Evolutionary conservation across 2,329 filamentous ascomycete genomes (phyloP).

Genomic region (Aspergillus floridensis): DNA sequence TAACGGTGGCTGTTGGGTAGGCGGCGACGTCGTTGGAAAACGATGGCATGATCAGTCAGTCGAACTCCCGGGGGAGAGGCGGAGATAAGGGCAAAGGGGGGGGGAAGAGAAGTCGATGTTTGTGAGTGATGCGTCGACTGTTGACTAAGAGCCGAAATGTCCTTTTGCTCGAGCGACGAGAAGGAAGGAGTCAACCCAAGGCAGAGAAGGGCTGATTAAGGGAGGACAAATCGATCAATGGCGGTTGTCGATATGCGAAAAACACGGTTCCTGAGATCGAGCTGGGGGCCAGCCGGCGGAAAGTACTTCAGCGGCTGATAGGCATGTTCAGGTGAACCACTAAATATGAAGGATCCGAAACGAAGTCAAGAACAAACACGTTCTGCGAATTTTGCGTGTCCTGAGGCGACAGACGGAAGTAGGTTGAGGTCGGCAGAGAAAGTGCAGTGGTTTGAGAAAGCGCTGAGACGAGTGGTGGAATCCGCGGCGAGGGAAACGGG

Average conservation of each 20-base stretch:
- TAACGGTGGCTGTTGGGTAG: constrained; percentile 34
- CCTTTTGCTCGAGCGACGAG: constrained; percentile 3
- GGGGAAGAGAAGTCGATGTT: constrained; percentile 4
- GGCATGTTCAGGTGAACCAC: constrained; percentile 22
- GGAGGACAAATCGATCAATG: constrained; percentile 10
- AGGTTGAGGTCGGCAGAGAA: constrained; percentile 4
- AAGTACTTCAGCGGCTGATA: constrained; percentile 25
- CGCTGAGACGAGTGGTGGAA: constrained; percentile 10
- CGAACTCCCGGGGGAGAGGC: constrained; percentile 8
- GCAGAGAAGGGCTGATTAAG: constrained; percentile 10
- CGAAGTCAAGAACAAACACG: neutral
- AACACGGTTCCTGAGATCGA: constrained; percentile 13
- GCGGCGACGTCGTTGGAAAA: constrained; percentile 34
- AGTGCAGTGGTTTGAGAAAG: neutral
- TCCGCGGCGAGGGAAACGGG: constrained; percentile 17
- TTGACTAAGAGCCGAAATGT: neutral
- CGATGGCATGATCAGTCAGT: constrained; percentile 37
- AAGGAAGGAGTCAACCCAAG: constrained; percentile 3
- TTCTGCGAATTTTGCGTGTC: constrained; percentile 11
- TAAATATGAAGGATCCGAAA: constrained; percentile 1
- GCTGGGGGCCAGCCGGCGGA: constrained; percentile 24
- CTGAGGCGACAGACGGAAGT: constrained; percentile 3
- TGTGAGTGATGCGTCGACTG: constrained; percentile 3
- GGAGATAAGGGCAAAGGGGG: constrained; percentile 1
- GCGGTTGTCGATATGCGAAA: constrained; percentile 4